Percentiles rank a stretch among this genome's conserved stretches.
Evolutionary conservation across 192 early-diverging fungal species (phyloP).

Genomic region (Umbelopsis sp.): DNA sequence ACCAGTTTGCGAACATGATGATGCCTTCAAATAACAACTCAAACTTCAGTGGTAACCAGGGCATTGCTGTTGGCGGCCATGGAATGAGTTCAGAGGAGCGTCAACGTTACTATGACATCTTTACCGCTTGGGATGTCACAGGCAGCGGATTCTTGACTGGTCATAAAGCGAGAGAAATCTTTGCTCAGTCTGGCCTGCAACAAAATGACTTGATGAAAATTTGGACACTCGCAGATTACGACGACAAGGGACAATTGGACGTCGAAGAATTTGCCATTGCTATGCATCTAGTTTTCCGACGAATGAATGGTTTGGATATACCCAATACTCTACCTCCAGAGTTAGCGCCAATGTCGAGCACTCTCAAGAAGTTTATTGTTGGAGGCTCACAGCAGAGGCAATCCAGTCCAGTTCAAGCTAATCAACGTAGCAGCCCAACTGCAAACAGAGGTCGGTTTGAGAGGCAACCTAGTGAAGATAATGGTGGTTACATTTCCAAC

Average conservation of each 20-base stretch:
- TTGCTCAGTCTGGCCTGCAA: constrained; percentile 72
- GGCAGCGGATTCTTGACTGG: constrained; percentile 70
- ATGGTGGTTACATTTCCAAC: constrained; percentile 34
- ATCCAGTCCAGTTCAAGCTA: not conserved
- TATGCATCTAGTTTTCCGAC: constrained; percentile 94
- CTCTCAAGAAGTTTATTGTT: constrained; percentile 35
- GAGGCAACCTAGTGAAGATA: not conserved
- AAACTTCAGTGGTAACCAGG: constrained; percentile 4
- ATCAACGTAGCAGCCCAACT: not conserved
- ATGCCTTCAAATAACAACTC: constrained; percentile 27
- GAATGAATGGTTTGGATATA: constrained; percentile 79
- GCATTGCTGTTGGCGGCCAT: not conserved
- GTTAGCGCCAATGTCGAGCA: constrained; percentile 63
- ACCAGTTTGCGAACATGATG: constrained; percentile 39
- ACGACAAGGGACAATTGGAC: constrained; percentile 88
- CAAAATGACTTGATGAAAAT: constrained; percentile 72
- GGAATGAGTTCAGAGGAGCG: constrained; percentile 54
- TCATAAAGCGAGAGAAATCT: constrained; percentile 72
- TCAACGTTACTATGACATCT: constrained; percentile 63
- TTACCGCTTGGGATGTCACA: constrained; percentile 73
- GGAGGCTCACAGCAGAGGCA: constrained; percentile 15
- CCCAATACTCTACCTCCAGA: constrained; percentile 80
- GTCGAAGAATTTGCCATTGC: constrained; percentile 94
- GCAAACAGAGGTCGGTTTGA: not conserved
- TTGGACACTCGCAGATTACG: constrained; percentile 80